These are phyloP conservation scores for Boehmeria nivea DNA, from an alignment of 306 rosid genomes.

Conservation along the genomic window DNA sequence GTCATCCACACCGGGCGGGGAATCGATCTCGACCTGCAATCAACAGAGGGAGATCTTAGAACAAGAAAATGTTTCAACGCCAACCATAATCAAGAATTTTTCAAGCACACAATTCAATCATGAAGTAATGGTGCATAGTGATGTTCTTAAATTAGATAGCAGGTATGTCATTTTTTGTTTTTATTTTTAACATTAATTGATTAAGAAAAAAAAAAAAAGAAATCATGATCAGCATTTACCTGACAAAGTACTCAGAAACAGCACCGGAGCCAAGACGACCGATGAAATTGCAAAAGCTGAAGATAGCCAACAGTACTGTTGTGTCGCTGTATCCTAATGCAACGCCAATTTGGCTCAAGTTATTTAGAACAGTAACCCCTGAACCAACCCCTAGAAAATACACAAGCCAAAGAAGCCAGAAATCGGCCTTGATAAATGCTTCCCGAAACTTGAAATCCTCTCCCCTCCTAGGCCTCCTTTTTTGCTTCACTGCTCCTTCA, in stretches of 20 bases:
- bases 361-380: conserved; percentile 78
- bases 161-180: too few species aligned
- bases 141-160: too few species aligned
- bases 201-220: too few species aligned
- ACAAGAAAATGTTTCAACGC: neutral
- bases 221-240: too few species aligned
- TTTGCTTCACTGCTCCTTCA: conserved; percentile 74
- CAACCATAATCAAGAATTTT: too few species aligned
- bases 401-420: conserved; percentile 83
- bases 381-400: conserved; percentile 72
- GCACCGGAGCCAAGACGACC: conserved; percentile 84
- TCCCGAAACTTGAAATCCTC: conserved; percentile 76
- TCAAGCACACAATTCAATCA: too few species aligned
- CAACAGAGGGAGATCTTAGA: conserved; percentile 13
- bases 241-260: conserved; percentile 80
- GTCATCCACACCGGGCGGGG: conserved; percentile 80
- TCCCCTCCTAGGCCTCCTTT: conserved; percentile 72
- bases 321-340: conserved; percentile 57
- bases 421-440: conserved; percentile 79
- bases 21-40: conserved; percentile 42
- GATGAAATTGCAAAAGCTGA: conserved; percentile 73
- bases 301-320: conserved; percentile 59
- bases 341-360: conserved; percentile 81
- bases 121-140: too few species aligned
- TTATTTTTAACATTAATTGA: too few species aligned